Evolutionary conservation across 495 filamentous ascomycete genomes (phyloP).

Genomic region (Paragyromitra xinjiangensis): DNA sequence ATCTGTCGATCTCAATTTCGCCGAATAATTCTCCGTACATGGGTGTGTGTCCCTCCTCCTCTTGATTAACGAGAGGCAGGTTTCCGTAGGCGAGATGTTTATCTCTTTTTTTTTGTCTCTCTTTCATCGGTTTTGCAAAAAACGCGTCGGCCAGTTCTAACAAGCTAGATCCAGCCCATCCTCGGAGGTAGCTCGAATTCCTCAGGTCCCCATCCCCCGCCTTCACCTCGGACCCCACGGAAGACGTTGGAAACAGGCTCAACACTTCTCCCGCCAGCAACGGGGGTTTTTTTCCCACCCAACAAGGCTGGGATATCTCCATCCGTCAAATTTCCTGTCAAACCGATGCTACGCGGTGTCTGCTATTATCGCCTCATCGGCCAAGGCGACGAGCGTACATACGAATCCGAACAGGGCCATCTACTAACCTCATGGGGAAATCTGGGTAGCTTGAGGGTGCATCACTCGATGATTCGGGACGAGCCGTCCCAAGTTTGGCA

Average conservation of each 20-base stretch:
- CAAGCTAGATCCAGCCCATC: slow-evolving; percentile 28
- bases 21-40: slow-evolving; percentile 53
- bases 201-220: slow-evolving; percentile 36
- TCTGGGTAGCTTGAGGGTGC: slow-evolving; percentile 33
- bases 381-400: slow-evolving; percentile 41
- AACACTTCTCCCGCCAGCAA: slow-evolving; percentile 48
- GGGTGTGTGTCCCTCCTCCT: slow-evolving; percentile 34
- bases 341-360: slow-evolving; percentile 49
- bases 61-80: slow-evolving; percentile 51
- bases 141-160: slow-evolving; percentile 44
- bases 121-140: slow-evolving; percentile 32
- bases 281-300: slow-evolving; percentile 36
- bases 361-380: slow-evolving; percentile 45
- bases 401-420: slow-evolving; percentile 28
- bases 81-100: slow-evolving; percentile 48
- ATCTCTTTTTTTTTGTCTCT: slow-evolving; percentile 35
- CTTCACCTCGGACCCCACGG: slow-evolving; percentile 46
- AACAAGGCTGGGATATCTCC: slow-evolving; percentile 51
- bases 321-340: slow-evolving; percentile 55
- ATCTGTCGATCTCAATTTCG: slow-evolving; percentile 55
- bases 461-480: slow-evolving; percentile 47
- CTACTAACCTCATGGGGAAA: slow-evolving; percentile 34
- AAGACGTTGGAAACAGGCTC: slow-evolving; percentile 48
- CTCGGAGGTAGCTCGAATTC: slow-evolving; percentile 39
- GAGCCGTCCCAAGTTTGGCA: slow-evolving; percentile 48